Evolutionary conservation across 2,329 filamentous ascomycete genomes (phyloP), one percentile per base, ranked within the genome.

Genomic region (Juglanconis juglandina): DNA sequence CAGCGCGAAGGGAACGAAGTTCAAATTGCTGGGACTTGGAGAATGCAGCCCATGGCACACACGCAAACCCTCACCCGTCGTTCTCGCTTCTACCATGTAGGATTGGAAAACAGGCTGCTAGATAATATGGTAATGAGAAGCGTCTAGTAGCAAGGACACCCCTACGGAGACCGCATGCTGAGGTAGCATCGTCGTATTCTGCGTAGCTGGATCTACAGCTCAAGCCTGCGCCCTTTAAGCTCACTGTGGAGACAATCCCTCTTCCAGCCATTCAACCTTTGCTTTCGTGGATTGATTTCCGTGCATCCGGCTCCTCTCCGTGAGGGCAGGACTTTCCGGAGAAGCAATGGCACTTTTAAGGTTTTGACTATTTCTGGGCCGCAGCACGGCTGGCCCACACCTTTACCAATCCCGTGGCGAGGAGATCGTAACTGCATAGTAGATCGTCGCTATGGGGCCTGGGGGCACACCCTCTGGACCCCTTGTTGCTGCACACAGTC

Each of bases 291-390:
- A 55, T 10, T 39, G 10, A 42, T 32, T 42, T 32, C 48, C 33
- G 41, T 49, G 51, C 51, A 50, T 51, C 35, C 37, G 44, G n/a
- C 44, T 44, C 37, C 48, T 42, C 53, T 59, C n/a, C 39, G 14
- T 47, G 53, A 39, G 24, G 17, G 33, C 17, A 13, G 41, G 24
- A 47, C 17, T 33, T 46, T 42, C n/a, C 32, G 37, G 37, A 55
- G 46, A 52, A 33, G 34, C 55, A 51, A 34, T 61, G 24, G 33
- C 24, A 14, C 44, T 54, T 51, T 54, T 54, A 61, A 59, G 51
- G 51, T 61, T 61, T 61, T 54, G 50, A 44, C 53, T 54, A 42
- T 46, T 49, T 44, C 33, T 46, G 24, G 59, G 50, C 57, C 37
- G 33, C 33, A 37, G 50, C 35, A 55, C 44, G 51, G 39, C 46